Conservation (phyloP, 345 rosid species). For the Excoecaria cochinchinensis region DNA sequence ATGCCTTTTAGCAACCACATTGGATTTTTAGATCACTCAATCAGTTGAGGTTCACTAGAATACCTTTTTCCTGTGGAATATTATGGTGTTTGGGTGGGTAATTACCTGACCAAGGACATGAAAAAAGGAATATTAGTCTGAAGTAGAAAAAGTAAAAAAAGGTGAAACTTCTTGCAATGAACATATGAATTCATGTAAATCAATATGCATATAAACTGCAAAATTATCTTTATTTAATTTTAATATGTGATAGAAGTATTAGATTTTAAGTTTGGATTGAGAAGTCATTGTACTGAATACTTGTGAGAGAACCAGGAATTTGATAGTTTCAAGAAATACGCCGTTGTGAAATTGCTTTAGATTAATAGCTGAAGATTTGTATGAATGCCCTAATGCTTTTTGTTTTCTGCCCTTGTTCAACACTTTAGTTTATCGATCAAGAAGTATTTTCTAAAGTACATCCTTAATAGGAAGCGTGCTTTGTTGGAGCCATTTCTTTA, state of each 20-base stretch:
- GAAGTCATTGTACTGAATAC: background rate
- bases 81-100: background rate
- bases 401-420: background rate
- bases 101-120: background rate
- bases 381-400: background rate
- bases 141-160: background rate
- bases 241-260: slow-evolving; percentile 5
- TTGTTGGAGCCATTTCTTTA: background rate
- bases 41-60: background rate
- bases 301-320: background rate
- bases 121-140: background rate
- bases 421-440: background rate
- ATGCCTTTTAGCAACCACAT: background rate
- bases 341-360: slow-evolving; percentile 1
- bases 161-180: background rate
- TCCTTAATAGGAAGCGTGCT: background rate
- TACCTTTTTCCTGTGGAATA: background rate
- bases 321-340: background rate
- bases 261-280: slow-evolving; percentile 5
- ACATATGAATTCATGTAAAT: background rate
- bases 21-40: background rate
- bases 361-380: background rate
- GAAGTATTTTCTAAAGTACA: slow-evolving; percentile 2
- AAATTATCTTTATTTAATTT: background rate
- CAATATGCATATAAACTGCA: no score